These are phyloP conservation scores for Echinosophora koreensis DNA, from an alignment of 306 rosid species.

Conservation along the genomic window DNA sequence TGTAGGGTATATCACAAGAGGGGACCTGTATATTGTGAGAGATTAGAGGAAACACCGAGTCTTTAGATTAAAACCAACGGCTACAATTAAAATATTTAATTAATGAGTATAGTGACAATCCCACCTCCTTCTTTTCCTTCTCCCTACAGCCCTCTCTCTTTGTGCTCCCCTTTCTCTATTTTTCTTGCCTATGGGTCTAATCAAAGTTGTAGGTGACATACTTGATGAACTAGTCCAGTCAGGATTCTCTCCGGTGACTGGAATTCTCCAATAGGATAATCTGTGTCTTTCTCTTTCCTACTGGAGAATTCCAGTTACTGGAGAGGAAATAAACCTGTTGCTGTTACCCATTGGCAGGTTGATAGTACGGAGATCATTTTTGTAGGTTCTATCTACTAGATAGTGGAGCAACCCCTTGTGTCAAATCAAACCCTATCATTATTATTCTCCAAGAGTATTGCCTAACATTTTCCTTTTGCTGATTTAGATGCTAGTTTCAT, in stretches of 20 bases:
- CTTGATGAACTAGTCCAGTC: neutral
- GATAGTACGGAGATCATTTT: no score
- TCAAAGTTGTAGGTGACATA: neutral
- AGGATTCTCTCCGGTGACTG: no score
- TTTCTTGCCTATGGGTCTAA: neutral
- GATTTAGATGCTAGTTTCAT: no score
- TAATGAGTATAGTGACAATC: neutral
- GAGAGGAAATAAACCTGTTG: neutral
- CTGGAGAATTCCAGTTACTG: no score
- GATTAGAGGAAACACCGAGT: neutral
- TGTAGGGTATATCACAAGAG: neutral
- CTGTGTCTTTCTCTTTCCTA: no score
- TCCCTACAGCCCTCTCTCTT: neutral
- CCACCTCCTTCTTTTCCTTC: neutral
- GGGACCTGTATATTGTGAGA: neutral
- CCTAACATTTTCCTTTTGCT: no score
- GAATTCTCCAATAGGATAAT: no score
- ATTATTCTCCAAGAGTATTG: no score
- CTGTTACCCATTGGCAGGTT: neutral
- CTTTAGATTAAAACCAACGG: neutral
- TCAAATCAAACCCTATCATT: no score
- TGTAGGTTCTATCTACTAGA: no score
- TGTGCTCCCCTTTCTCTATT: neutral
- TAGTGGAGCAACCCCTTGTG: no score
- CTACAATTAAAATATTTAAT: no score